Evolutionary conservation across 2,329 filamentous ascomycete genomes (phyloP).

Genomic region (Pseudopithomyces chartarum): DNA sequence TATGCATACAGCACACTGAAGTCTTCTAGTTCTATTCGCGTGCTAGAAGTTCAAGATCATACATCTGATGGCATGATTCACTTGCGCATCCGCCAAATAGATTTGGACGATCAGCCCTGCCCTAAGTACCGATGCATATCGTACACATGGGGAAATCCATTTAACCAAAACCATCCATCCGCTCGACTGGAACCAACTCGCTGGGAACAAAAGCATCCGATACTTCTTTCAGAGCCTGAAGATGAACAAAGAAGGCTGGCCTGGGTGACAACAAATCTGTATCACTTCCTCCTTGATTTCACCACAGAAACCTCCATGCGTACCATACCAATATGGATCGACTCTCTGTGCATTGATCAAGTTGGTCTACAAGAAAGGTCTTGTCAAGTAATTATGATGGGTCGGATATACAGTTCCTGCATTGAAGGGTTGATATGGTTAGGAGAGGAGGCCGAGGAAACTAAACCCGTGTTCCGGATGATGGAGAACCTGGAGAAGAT

Average conservation of each 20-base stretch:
- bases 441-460: not conserved
- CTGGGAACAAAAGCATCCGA: not conserved
- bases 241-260: not conserved
- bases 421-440: not conserved
- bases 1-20: not conserved
- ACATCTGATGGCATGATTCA: not conserved
- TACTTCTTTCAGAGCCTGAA: not conserved
- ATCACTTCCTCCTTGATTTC: not conserved
- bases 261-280: not conserved
- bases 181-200: not conserved
- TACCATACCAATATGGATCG: not conserved
- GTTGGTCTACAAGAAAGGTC: conserved; percentile 7
- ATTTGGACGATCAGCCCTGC: not conserved
- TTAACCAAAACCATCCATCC: not conserved
- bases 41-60: not conserved
- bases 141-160: conserved; percentile 2
- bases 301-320: not conserved
- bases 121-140: not conserved
- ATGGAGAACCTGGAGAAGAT: not conserved
- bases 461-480: not conserved
- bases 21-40: not conserved
- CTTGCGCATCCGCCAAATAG: not conserved
- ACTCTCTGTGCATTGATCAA: conserved; percentile 10
- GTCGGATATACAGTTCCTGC: not conserved
- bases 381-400: not conserved